Conservation (phyloP, 2,329 filamentous ascomycete species). For the Hysterium pulicare region DNA sequence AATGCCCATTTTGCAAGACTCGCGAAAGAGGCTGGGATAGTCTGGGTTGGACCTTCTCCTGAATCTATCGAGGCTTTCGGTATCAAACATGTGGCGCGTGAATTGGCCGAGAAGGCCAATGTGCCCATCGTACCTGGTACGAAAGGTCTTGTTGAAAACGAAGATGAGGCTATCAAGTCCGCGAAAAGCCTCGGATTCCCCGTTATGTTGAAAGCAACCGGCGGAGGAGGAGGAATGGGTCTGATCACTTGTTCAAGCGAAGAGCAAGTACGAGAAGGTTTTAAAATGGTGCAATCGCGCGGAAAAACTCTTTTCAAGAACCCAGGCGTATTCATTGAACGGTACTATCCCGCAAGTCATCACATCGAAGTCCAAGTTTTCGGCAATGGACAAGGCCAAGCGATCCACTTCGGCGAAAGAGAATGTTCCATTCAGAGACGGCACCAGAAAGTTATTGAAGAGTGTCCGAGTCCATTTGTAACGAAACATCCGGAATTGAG, state of each 20-base stretch:
- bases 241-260: conserved; percentile 70
- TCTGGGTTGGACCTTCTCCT: conserved; percentile 58
- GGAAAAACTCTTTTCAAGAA: conserved; percentile 78
- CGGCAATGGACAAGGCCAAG: conserved; percentile 74
- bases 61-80: conserved; percentile 55
- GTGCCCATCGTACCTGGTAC: conserved; percentile 57
- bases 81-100: conserved; percentile 56
- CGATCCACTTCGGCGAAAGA: conserved; percentile 79
- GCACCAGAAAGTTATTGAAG: conserved; percentile 89
- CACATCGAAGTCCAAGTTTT: conserved; percentile 93
- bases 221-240: conserved; percentile 71
- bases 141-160: conserved; percentile 45
- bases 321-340: conserved; percentile 79
- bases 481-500: conserved; percentile 52
- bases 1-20: conserved; percentile 59
- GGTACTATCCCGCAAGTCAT: conserved; percentile 72
- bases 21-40: conserved; percentile 53
- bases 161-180: conserved; percentile 46
- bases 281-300: conserved; percentile 70
- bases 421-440: conserved; percentile 85
- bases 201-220: conserved; percentile 62
- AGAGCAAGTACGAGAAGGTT: conserved; percentile 66
- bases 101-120: conserved; percentile 50
- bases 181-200: conserved; percentile 49
- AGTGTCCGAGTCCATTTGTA: conserved; percentile 74